Evolutionary conservation across 1,284 basidiomycete species (phyloP).

Genomic region (Tilletia indica): DNA sequence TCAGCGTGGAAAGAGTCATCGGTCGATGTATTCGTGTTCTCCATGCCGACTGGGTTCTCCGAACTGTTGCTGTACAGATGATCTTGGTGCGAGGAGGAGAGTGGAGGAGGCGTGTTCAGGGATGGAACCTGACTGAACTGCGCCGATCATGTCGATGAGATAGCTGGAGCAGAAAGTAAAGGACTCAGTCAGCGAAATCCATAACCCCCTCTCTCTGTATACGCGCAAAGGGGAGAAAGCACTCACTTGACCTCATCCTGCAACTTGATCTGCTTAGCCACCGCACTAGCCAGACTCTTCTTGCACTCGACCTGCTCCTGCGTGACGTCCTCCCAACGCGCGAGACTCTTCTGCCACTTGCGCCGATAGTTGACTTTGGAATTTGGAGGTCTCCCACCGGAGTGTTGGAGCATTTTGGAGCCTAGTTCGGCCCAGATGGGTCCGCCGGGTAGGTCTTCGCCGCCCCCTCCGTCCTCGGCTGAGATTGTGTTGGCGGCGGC

Average conservation of each 20-base stretch:
- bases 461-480: neutral
- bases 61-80: neutral
- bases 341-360: neutral
- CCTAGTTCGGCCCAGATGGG: conserved; percentile 14
- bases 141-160: conserved; percentile 16
- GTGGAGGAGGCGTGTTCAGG: neutral
- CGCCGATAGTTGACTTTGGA: neutral
- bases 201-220: too few species aligned
- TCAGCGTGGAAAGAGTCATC: too few species aligned
- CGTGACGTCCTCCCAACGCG: neutral
- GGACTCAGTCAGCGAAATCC: too few species aligned
- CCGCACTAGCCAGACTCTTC: neutral
- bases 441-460: conserved; percentile 5
- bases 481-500: neutral
- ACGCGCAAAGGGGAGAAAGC: too few species aligned
- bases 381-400: neutral
- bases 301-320: conserved; percentile 17
- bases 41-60: neutral
- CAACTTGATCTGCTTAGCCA: conserved; percentile 9
- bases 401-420: conserved; percentile 16
- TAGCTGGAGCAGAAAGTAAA: neutral
- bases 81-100: neutral
- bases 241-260: conserved; percentile 17
- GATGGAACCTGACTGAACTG: neutral
- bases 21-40: neutral